These are phyloP conservation scores for Platanthera guangdongensis DNA, from an alignment of 106 monocot species.

Conservation along the genomic window DNA sequence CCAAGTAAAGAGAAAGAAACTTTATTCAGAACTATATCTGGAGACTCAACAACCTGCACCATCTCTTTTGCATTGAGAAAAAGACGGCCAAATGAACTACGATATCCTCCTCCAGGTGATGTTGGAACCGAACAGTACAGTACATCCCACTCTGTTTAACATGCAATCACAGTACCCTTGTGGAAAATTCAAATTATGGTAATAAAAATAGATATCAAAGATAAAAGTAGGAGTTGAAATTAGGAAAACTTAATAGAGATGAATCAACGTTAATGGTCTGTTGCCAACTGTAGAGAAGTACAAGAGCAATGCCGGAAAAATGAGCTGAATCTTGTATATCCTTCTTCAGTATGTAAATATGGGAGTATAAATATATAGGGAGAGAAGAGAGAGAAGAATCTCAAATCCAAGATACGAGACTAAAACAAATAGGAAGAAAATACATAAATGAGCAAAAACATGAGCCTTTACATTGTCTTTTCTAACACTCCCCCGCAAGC, in stretches of 20 bases:
- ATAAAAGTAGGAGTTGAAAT: no score
- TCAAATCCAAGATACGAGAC: no score
- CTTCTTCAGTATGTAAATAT: no score
- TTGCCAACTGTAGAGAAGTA: no score
- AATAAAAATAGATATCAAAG: not conserved
- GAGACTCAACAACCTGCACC: slow-evolving; percentile 83
- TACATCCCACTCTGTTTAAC: slow-evolving; percentile 79
- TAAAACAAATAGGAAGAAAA: no score
- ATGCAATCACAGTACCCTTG: not conserved
- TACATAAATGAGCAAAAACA: no score
- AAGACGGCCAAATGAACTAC: slow-evolving; percentile 75
- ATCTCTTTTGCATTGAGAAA: slow-evolving; percentile 90
- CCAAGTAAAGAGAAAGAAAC: slow-evolving; percentile 78
- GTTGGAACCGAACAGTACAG: slow-evolving; percentile 89
- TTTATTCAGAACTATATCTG: slow-evolving; percentile 61
- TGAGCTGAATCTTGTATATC: no score
- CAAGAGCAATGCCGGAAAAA: no score
- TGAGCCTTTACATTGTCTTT: no score
- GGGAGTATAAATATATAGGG: no score
- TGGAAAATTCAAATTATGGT: not conserved
- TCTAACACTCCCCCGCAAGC: no score
- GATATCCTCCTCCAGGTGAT: slow-evolving; percentile 88
- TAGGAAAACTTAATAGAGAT: not conserved
- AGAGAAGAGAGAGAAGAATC: no score
- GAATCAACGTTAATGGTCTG: not conserved